Conservation (phyloP, 208 protist species). For the Porcisia hertigi region DNA sequence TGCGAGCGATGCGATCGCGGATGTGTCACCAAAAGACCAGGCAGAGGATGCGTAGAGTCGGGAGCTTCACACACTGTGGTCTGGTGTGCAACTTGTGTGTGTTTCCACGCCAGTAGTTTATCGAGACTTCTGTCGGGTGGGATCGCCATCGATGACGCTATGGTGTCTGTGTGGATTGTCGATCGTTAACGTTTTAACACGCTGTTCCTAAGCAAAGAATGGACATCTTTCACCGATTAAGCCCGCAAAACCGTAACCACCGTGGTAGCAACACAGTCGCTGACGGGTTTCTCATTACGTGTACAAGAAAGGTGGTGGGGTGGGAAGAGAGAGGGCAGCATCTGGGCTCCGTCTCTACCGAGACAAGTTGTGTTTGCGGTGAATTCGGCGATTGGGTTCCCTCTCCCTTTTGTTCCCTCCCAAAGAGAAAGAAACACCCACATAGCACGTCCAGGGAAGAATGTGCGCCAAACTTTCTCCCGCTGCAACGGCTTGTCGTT, state of each 20-base stretch:
- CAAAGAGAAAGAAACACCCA: not conserved
- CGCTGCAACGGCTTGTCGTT: not conserved
- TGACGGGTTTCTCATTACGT: not conserved
- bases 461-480: not conserved
- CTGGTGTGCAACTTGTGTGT: not conserved
- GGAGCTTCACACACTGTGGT: not conserved
- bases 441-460: not conserved
- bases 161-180: not conserved
- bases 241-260: not conserved
- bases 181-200: not conserved
- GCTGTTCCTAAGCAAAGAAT: not conserved
- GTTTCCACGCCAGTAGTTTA: not conserved
- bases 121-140: not conserved
- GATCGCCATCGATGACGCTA: not conserved
- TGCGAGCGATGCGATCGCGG: not conserved
- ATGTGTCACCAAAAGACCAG: constrained; percentile 8
- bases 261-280: not conserved
- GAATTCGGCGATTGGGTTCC: not conserved
- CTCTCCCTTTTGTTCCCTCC: no score
- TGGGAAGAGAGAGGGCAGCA: no score
- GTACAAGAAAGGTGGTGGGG: not conserved
- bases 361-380: not conserved
- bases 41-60: constrained; percentile 6
- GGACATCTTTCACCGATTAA: not conserved
- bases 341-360: not conserved